A percentile compares a stretch with the other conserved stretches of the same genome.
phyloP scores from a whole-genome alignment of 441 rosid genomes.

The Adansonia grandidieri region DNA sequence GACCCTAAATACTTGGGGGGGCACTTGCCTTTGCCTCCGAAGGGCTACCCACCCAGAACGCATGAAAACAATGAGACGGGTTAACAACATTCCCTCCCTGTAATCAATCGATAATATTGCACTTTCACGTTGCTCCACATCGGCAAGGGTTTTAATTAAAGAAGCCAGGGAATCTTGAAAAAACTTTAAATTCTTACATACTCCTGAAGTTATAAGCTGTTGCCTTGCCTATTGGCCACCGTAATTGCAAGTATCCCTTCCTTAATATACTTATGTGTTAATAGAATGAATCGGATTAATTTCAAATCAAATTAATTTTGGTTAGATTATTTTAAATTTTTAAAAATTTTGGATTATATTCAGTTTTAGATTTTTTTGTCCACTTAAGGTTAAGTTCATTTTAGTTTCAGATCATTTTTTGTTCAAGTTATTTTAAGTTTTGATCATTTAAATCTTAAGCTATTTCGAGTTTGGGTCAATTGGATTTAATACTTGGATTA shows the following conservation, averaged over 20 bases:
- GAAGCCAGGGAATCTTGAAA: not conserved
- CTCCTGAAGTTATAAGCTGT: not conserved
- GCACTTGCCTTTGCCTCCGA: conserved; percentile 40
- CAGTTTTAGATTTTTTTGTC: no score
- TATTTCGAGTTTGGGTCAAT: no score
- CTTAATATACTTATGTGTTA: conserved; percentile 4
- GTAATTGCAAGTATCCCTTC: conserved; percentile 21
- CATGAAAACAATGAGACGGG: conserved; percentile 21
- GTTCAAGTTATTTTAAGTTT: no score
- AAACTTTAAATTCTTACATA: not conserved
- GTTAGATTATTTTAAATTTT: no score
- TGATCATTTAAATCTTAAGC: no score
- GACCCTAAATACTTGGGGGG: conserved; percentile 34
- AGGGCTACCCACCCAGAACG: conserved; percentile 26
- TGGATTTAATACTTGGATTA: no score
- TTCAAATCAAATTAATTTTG: no score
- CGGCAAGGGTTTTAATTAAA: not conserved
- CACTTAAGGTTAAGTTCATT: no score
- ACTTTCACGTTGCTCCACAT: not conserved
- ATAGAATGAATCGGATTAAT: no score
- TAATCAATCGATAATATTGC: conserved; percentile 13
- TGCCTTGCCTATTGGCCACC: not conserved
- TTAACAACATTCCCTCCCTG: conserved; percentile 22
- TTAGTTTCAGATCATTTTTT: no score
- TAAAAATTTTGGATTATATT: no score